A percentile compares a stretch with the other conserved stretches of the same genome.
These are phyloP conservation scores for Lindgomyces ingoldianus DNA, from an alignment of 495 filamentous ascomycete genomes.

Conservation along the genomic window DNA sequence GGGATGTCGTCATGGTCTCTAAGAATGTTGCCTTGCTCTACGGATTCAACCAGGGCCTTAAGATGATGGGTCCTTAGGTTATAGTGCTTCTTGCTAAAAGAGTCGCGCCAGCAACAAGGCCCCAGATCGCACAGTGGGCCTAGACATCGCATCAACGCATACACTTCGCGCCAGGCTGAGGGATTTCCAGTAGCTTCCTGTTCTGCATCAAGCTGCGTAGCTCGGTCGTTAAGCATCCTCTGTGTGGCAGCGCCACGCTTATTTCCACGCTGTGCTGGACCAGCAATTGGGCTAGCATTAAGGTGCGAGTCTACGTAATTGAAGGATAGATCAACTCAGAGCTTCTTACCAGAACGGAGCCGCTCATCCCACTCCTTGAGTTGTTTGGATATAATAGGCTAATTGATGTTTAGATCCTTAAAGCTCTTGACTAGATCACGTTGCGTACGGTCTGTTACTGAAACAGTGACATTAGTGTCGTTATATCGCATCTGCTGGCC, in stretches of 20 bases:
- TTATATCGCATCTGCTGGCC: background rate
- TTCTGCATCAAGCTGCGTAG: background rate
- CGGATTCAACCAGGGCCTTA: background rate
- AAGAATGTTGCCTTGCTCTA: background rate
- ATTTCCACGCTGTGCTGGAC: background rate
- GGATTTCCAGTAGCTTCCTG: background rate
- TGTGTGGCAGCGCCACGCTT: background rate
- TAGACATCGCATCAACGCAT: conserved; percentile 7
- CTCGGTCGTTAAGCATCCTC: background rate
- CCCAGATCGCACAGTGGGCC: conserved; percentile 1
- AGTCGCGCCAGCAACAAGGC: conserved; percentile 14
- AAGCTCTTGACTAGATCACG: conserved; percentile 19
- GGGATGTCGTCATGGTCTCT: background rate
- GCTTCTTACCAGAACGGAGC: conserved; percentile 4
- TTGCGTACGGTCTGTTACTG: conserved; percentile 11
- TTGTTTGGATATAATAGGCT: conserved; percentile 14
- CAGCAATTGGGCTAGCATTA: background rate
- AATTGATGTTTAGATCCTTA: conserved; percentile 11
- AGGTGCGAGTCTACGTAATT: conserved; percentile 12
- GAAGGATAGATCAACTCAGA: conserved; percentile 6
- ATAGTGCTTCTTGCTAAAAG: conserved; percentile 16
- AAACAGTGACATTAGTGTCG: conserved; percentile 8
- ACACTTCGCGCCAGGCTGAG: background rate
- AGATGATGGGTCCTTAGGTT: conserved; percentile 12
- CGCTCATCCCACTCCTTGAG: background rate